Evolutionary conservation across 495 filamentous ascomycete genomes (phyloP).

Genomic region (Parachaetomium inaequale): DNA sequence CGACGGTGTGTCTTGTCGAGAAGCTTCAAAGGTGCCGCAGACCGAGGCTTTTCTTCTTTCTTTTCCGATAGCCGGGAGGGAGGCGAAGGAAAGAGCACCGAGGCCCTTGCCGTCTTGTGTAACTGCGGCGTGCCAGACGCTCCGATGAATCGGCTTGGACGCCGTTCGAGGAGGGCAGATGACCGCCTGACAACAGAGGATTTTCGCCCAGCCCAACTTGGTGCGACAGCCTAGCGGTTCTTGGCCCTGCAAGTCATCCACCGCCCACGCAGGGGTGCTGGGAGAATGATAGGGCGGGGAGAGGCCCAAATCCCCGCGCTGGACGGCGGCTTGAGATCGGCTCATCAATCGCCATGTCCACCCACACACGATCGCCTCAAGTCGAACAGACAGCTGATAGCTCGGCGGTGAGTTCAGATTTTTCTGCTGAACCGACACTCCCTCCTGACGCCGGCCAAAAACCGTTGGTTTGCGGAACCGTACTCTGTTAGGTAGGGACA

Average conservation of each 20-base stretch:
- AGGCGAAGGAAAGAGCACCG: background rate
- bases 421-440: background rate
- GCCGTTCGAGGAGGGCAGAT: background rate
- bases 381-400: too few species aligned
- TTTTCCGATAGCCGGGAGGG: background rate
- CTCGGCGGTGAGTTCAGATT: background rate
- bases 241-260: slow-evolving; percentile 26
- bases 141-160: slow-evolving; percentile 6
- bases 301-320: background rate
- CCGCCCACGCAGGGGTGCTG: slow-evolving; percentile 13
- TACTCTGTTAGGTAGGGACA: background rate
- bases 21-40: too few species aligned
- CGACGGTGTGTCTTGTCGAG: too few species aligned
- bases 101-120: background rate
- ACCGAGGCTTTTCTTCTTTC: too few species aligned
- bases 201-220: slow-evolving; percentile 19
- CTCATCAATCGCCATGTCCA: background rate
- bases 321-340: background rate
- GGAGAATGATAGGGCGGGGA: slow-evolving; percentile 18
- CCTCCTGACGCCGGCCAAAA: background rate
- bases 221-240: slow-evolving; percentile 8
- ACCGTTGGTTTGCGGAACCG: too few species aligned
- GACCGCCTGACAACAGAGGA: slow-evolving; percentile 2
- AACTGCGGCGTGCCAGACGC: background rate
- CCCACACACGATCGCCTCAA: background rate